Evolutionary conservation across 768 basidiomycete genomes (phyloP), one percentile per base, ranked within the genome.

Genomic region (Boletus insuetus): DNA sequence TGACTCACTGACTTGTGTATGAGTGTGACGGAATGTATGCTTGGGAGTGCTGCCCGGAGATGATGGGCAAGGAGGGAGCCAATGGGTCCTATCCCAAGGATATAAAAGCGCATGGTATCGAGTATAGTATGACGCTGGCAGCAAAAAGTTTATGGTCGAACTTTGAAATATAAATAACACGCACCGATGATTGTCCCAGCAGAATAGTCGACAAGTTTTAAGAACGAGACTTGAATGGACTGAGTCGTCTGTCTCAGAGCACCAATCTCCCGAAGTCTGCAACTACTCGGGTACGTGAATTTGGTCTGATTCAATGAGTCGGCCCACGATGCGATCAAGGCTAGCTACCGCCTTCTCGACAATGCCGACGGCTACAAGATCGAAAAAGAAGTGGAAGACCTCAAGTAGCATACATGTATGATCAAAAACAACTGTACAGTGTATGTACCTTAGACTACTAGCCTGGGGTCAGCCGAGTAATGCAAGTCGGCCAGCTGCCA

Each of bases 21-120:
- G 66, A 94, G 82, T 24, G 82, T 81, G 64, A 96, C 76, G 41
- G 79, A 67, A 61, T 84, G 77, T 16, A 72, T 62, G 29, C 68
- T 56, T 19, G 83, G 77, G 48, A 91, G 75, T 50, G 76, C 70
- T 47, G 77, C 77, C 39, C 90, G 86, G 39, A 98, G 81, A 68
- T 95, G 82, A 69, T 88, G 83, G 16, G 94, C 81, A 59, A 98
- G 59, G 55, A 98, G 83, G 29, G 84, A 83, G 51, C 95, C 95
- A 58, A 96, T 82, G 42, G 92, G 80, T 46, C 93, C 93, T 40
- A 93, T 71, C 61, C 94, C 93, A 58, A 91, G 78, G 59, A 90
- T 65, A 74, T 90, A 86, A 67, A 88, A 80, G 58, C 80, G 85
- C 88, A 91, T 63, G 46, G 34, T 38, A 22, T 31, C 40, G 45